A percentile compares a stretch with the other conserved stretches of the same genome.
Conservation (phyloP, 352 stramenopile genomes). For the Phytophthora ramorum region DNA sequence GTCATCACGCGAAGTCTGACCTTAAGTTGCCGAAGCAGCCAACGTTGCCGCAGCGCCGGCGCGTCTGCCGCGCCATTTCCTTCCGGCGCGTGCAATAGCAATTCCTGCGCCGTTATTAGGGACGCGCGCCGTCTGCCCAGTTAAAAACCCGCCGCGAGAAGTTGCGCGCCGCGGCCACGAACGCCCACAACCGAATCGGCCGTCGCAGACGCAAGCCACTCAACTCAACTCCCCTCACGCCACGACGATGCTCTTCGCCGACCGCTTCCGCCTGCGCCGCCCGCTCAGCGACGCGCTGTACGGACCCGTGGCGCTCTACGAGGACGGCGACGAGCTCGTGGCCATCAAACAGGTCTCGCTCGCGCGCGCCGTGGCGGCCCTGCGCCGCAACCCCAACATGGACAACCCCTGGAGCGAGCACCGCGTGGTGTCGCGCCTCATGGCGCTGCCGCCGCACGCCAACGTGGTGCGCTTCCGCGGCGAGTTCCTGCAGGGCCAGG, state of each 20-base stretch:
- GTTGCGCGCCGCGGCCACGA: background rate
- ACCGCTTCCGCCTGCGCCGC: conserved; percentile 20
- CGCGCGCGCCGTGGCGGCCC: conserved; percentile 23
- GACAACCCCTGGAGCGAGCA: conserved; percentile 58
- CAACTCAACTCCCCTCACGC: background rate
- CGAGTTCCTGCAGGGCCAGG: conserved; percentile 50
- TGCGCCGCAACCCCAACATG: conserved; percentile 36
- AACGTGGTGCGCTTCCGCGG: conserved; percentile 53
- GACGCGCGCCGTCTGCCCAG: background rate
- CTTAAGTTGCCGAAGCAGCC: background rate
- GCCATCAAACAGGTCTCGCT: conserved; percentile 62
- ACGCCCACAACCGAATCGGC: conserved; percentile 8
- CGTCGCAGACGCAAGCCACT: conserved; percentile 3
- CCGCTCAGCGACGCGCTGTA: conserved; percentile 46
- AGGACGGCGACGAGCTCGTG: conserved; percentile 48
- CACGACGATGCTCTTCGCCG: conserved; percentile 7
- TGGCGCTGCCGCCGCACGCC: conserved; percentile 34
- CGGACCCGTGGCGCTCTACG: conserved; percentile 50
- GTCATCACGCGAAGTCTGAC: background rate
- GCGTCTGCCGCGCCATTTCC: background rate
- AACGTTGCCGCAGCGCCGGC: background rate
- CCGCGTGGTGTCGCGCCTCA: conserved; percentile 33
- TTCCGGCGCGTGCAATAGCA: conserved; percentile 1
- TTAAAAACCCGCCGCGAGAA: background rate
- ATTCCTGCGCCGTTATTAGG: background rate